Conservation (phyloP, 2,329 filamentous ascomycete genomes). For the Venturia asperata region DNA sequence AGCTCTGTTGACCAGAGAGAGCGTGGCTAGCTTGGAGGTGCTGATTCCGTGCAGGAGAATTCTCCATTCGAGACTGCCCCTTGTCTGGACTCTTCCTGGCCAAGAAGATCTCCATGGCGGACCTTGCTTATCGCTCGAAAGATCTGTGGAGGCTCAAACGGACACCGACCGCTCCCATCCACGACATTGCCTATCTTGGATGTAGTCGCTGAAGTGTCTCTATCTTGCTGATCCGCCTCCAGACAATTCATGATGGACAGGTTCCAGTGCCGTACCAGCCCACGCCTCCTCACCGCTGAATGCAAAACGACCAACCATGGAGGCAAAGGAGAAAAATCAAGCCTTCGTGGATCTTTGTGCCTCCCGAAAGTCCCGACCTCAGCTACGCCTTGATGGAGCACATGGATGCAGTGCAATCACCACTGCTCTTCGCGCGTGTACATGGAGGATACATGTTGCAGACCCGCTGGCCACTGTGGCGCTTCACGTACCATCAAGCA, state of each 20-base stretch:
- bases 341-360: neutral
- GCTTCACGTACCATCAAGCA: neutral
- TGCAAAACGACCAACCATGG: neutral
- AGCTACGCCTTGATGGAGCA: neutral
- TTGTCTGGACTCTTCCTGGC: neutral
- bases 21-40: neutral
- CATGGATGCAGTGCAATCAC: neutral
- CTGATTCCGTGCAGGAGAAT: neutral
- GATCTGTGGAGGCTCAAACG: neutral
- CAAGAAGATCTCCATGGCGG: neutral
- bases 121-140: neutral
- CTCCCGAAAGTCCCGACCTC: constrained; percentile 7
- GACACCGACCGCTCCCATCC: neutral
- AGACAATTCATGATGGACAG: neutral
- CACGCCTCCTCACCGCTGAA: neutral
- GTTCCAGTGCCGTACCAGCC: neutral
- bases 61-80: neutral
- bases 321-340: neutral
- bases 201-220: neutral
- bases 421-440: neutral
- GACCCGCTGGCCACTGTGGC: neutral
- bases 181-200: neutral
- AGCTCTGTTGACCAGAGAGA: neutral
- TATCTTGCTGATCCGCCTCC: neutral
- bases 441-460: constrained; percentile 5